Evolutionary conservation across 2,329 filamentous ascomycete species (phyloP).

Genomic region (Botrytis porri): DNA sequence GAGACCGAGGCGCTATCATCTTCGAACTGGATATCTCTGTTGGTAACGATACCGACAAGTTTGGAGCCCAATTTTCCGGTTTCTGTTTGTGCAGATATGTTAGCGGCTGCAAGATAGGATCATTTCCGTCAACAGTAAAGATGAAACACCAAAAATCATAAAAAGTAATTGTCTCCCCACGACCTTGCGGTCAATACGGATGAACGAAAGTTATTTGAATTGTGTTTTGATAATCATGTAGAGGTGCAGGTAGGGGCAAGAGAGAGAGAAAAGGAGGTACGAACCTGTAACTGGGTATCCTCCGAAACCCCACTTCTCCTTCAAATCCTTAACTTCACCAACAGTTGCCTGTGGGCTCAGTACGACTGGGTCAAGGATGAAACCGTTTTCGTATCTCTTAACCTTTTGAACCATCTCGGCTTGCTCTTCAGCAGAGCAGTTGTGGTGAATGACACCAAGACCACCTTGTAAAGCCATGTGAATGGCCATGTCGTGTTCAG

Average conservation of each 20-base stretch:
- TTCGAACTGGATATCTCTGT: constrained; percentile 97
- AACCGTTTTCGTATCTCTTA: constrained; percentile 98
- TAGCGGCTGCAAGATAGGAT: constrained; percentile 36
- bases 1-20: constrained; percentile 69
- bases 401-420: constrained; percentile 99
- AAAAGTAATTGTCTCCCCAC: constrained; percentile 69
- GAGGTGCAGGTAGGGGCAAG: constrained; percentile 36
- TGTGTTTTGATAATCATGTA: constrained; percentile 73
- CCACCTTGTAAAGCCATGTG: constrained; percentile 89
- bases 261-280: constrained; percentile 41
- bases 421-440: constrained; percentile 96
- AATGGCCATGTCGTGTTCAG: constrained; percentile 99
- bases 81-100: constrained; percentile 56
- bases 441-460: constrained; percentile 96
- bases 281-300: constrained; percentile 98
- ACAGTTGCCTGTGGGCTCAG: constrained; percentile 85
- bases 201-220: constrained; percentile 99
- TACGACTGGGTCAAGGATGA: constrained; percentile 94
- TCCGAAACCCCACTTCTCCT: constrained; percentile 98
- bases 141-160: constrained; percentile 40
- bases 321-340: constrained; percentile 84
- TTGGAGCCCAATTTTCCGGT: constrained; percentile 90
- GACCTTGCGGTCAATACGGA: constrained; percentile 88
- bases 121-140: constrained; percentile 20
- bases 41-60: constrained; percentile 95